Evolutionary conservation across 306 rosid species (phyloP).

Genomic region (Cicer arietinum): DNA sequence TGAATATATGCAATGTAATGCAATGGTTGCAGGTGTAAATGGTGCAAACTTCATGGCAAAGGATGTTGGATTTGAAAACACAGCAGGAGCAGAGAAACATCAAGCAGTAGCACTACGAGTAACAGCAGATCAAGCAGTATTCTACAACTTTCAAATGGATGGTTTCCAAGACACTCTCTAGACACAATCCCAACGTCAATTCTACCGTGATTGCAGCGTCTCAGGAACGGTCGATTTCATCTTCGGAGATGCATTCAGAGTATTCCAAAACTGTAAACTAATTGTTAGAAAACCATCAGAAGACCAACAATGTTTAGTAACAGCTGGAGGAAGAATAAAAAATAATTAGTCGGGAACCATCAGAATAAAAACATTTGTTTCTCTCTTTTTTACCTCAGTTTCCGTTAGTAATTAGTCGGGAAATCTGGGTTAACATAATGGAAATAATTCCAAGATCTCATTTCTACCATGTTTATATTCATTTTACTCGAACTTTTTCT

Average conservation of each 20-base stretch:
- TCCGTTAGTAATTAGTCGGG: too few relatives aligned
- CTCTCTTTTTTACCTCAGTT: too few relatives aligned
- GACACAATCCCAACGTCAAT: slow-evolving; percentile 53
- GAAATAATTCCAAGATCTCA: too few relatives aligned
- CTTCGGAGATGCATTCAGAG: slow-evolving; percentile 49
- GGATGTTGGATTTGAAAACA: slow-evolving; percentile 64
- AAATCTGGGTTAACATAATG: too few relatives aligned
- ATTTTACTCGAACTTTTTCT: too few relatives aligned
- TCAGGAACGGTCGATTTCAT: slow-evolving; percentile 59
- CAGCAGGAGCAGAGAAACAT: slow-evolving; percentile 51
- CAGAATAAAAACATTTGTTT: too few relatives aligned
- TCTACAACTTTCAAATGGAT: slow-evolving; percentile 53
- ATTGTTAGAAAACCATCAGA: slow-evolving; percentile 52
- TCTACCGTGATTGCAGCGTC: slow-evolving; percentile 59
- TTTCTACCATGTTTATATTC: too few relatives aligned
- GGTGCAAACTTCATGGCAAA: slow-evolving; percentile 69
- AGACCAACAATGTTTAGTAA: slow-evolving; percentile 57
- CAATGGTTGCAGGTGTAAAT: slow-evolving; percentile 49
- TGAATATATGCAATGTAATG: too few relatives aligned
- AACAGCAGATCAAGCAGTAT: slow-evolving; percentile 51
- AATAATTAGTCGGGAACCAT: too few relatives aligned
- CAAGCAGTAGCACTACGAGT: slow-evolving; percentile 65
- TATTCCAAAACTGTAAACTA: slow-evolving; percentile 70
- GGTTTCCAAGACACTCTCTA: slow-evolving; percentile 62
- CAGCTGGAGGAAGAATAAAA: slow-evolving; percentile 73